A percentile compares a stretch with the other conserved stretches of the same genome.
Evolutionary conservation across 345 rosid species (phyloP).

Genomic region (Linum trigynum): DNA sequence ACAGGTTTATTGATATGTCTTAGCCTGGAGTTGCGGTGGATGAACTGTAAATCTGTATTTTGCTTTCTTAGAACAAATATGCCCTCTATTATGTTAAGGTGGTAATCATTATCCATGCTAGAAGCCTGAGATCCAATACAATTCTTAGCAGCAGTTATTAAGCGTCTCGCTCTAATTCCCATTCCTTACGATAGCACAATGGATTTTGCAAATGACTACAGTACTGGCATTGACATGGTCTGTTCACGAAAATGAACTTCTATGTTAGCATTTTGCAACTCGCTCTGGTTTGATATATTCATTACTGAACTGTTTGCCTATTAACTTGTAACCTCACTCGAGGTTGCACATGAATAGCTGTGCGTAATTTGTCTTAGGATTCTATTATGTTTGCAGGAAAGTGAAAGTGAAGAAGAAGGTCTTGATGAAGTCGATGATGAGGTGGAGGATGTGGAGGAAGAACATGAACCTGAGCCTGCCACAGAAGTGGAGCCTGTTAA

Average conservation of each 20-base stretch:
- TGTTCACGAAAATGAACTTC: not conserved
- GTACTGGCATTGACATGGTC: not conserved
- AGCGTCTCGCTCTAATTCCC: not conserved
- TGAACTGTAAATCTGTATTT: not conserved
- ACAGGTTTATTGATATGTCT: not conserved
- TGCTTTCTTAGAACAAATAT: not conserved
- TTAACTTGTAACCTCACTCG: not conserved
- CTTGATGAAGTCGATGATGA: slow-evolving; percentile 74
- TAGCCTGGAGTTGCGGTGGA: not conserved
- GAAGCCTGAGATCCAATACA: not conserved
- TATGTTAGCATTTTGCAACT: not conserved
- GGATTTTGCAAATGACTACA: not conserved
- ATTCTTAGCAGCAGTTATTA: not conserved
- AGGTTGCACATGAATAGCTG: not conserved
- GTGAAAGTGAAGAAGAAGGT: slow-evolving; percentile 78
- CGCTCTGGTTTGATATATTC: slow-evolving; percentile 5
- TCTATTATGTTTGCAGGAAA: slow-evolving; percentile 42
- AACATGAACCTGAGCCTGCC: slow-evolving; percentile 44
- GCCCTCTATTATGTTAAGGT: not conserved
- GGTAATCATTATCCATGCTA: not conserved
- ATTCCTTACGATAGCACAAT: not conserved
- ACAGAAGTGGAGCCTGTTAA: slow-evolving; percentile 41
- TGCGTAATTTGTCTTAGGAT: not conserved
- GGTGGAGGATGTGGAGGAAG: slow-evolving; percentile 28
- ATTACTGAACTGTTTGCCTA: not conserved